Base-by-base conservation (phyloP, 352 stramenopile species). In the Pythium pyrilobum region DNA sequence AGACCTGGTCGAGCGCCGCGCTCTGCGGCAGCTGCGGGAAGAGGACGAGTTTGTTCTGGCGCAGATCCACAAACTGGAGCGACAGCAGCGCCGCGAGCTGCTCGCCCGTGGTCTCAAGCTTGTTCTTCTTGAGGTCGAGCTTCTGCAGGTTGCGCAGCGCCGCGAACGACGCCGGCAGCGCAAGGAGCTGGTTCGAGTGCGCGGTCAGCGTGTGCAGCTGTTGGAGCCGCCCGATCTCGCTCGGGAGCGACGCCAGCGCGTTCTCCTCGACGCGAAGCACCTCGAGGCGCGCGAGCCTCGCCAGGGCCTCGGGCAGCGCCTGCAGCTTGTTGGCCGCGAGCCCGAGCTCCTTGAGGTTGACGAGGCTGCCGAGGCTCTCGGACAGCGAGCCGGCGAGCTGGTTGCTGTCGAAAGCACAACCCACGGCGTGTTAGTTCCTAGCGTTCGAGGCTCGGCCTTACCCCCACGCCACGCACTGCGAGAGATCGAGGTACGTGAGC, bases 51-150 rank as follows among this genome's bases (percentile, higher is more conserved):
- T 71, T 74, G 56, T 92, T 92, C 36, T 92, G 79, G 0, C 82
- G 67, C 38, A 92, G 60, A 57, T 92, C 82, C 40, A 89, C 59
- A 54, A 81, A 89, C 36, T 79, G 86, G 23, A 92, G 71, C 21
- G 43, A 41, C 9, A 56, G 50, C 16, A 89, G 64, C 2, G 60
- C 60, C 18, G 60, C 49, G 12, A 92, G 63, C 44, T 68, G 69
- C 8, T 77, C 65, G 1, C 51, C 43, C 28, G 78, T 69, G 0
- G 65, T 74, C 32, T 84, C 71, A 21, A 92, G 32, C 10, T 64
- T 66, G 43, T 92, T 92, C 49, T 89, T 90, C 67, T 87, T 91
- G 27, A 92, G 47, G 38, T 92, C 78, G 4, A 92, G 62, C 27
- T 66, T 87, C 15, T 85, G 73, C 39, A 92, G 65, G 24, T 77